A percentile compares a stretch with the other conserved stretches of the same genome.
Evolutionary conservation across 176 grass and related monocot genomes (phyloP).

Genomic region (Musa troglodytarum): DNA sequence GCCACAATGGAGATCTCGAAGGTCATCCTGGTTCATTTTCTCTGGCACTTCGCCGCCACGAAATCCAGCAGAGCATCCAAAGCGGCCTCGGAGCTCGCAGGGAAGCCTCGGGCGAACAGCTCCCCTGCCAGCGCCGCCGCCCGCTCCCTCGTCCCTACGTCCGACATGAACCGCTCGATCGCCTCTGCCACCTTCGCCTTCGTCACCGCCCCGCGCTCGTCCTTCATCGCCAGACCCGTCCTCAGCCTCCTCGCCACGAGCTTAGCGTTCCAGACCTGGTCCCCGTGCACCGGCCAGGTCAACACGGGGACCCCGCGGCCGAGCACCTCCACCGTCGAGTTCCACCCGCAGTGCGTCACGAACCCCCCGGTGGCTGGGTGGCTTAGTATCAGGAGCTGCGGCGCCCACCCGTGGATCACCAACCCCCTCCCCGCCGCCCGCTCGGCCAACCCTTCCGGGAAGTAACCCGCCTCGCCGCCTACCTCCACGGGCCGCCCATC

Average conservation of each 20-base stretch:
- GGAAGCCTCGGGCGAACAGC: conserved; percentile 16
- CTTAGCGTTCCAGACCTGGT: conserved; percentile 17
- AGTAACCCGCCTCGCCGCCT: neutral
- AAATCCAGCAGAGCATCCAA: conserved; percentile 33
- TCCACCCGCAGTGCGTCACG: conserved; percentile 25
- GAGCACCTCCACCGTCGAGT: conserved; percentile 18
- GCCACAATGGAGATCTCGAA: neutral
- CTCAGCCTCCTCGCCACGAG: conserved; percentile 1
- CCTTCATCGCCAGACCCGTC: neutral
- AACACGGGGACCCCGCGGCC: conserved; percentile 15
- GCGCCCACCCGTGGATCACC: conserved; percentile 24
- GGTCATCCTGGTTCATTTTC: neutral
- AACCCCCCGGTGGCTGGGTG: conserved; percentile 1
- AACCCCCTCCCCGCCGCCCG: conserved; percentile 18
- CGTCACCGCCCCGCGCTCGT: conserved; percentile 3
- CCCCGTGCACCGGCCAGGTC: conserved; percentile 21
- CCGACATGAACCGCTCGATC: conserved; percentile 28
- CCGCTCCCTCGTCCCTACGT: conserved; percentile 11
- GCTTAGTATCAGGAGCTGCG: conserved; percentile 23
- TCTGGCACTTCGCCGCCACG: conserved; percentile 8
- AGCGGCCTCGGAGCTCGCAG: conserved; percentile 17
- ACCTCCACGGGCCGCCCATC: conserved; percentile 11
- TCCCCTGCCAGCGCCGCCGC: conserved; percentile 6
- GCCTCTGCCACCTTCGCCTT: conserved; percentile 19
- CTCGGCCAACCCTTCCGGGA: conserved; percentile 14